phyloP scores from a whole-genome alignment of 257 asterid species.

The Jasminum sambac region DNA sequence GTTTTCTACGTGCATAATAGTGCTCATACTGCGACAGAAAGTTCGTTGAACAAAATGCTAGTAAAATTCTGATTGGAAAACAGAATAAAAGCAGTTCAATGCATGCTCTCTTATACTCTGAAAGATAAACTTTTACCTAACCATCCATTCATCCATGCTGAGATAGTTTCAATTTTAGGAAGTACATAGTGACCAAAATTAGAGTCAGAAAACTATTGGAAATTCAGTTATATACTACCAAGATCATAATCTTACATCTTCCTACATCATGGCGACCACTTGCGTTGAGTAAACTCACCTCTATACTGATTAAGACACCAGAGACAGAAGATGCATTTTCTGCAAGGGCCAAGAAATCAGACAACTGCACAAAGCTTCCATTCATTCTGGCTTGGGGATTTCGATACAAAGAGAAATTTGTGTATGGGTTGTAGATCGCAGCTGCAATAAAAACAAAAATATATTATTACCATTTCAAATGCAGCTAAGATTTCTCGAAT shows the following conservation, averaged over 20 bases:
- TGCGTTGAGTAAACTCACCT: conserved; percentile 46
- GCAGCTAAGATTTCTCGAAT: conserved; percentile 5
- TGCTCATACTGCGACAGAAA: not conserved
- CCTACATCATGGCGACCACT: too few species aligned
- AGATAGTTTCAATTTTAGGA: not conserved
- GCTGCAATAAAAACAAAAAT: conserved; percentile 55
- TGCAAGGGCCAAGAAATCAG: conserved; percentile 62
- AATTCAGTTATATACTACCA: not conserved
- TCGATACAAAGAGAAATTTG: conserved; percentile 30
- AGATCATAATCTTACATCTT: not conserved
- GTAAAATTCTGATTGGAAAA: not conserved
- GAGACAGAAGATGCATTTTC: conserved; percentile 58
- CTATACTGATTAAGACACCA: conserved; percentile 66
- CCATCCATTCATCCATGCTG: not conserved
- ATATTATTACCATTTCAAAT: conserved; percentile 8
- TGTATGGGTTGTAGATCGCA: conserved; percentile 44
- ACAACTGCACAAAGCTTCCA: conserved; percentile 50
- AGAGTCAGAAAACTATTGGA: not conserved
- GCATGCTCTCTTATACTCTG: not conserved
- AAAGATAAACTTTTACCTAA: not conserved
- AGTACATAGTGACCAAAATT: not conserved
- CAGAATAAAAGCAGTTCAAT: not conserved
- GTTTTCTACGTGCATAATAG: conserved; percentile 3
- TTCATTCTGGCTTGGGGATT: conserved; percentile 45
- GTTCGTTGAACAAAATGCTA: not conserved